These are phyloP conservation scores for Populus hybrid DNA, from an alignment of 441 rosid species.

Conservation along the genomic window DNA sequence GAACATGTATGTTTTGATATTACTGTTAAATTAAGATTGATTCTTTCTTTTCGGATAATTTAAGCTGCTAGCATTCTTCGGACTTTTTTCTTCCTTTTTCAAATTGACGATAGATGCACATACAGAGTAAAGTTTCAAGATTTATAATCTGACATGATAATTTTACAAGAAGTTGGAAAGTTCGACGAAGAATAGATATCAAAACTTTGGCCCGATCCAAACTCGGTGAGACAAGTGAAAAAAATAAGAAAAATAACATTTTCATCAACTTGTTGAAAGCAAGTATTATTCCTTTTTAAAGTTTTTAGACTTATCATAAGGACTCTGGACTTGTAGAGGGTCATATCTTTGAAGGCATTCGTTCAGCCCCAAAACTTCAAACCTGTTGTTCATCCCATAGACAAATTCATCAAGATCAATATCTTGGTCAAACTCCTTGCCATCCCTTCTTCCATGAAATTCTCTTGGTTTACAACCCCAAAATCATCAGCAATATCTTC, in stretches of 20 bases:
- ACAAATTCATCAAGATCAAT: slow-evolving; percentile 48
- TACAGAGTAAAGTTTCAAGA: not conserved
- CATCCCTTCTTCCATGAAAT: slow-evolving; percentile 30
- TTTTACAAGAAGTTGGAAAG: not conserved
- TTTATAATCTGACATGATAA: not conserved
- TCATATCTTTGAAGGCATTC: too few species aligned
- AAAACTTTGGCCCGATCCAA: not conserved
- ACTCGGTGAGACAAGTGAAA: too few species aligned
- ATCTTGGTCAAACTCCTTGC: slow-evolving; percentile 30
- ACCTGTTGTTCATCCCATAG: slow-evolving; percentile 38
- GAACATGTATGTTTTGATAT: too few species aligned
- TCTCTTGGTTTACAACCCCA: slow-evolving; percentile 23
- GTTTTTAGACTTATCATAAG: slow-evolving; percentile 21
- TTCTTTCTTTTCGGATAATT: too few species aligned
- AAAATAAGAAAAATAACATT: too few species aligned
- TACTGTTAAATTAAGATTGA: too few species aligned
- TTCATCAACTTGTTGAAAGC: too few species aligned
- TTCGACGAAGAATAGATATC: not conserved
- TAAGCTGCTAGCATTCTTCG: too few species aligned
- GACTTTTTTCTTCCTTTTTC: too few species aligned
- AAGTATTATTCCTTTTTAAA: too few species aligned
- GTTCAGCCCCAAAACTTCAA: slow-evolving; percentile 30
- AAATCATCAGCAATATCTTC: slow-evolving; percentile 45
- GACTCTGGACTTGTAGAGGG: slow-evolving; percentile 28
- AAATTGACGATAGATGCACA: not conserved